Conservation (phyloP, 2,329 filamentous ascomycete species). For the Cladophialophora yegresii region DNA sequence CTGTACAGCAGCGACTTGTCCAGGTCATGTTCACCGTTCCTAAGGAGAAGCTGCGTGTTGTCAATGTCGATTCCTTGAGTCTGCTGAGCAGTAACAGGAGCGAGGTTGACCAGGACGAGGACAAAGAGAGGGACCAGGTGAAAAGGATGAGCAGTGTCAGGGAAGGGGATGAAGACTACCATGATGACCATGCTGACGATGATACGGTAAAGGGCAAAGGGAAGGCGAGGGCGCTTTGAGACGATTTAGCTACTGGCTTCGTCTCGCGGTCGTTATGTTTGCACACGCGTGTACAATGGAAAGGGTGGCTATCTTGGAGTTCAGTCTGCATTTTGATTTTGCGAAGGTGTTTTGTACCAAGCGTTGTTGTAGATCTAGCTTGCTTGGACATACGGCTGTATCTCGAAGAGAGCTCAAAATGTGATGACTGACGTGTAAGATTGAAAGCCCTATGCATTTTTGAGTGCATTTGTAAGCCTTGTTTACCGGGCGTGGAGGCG, state of each 20-base stretch:
- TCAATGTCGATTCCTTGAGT: slow-evolving; percentile 67
- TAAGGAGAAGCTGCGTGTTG: slow-evolving; percentile 80
- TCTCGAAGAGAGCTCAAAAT: not conserved
- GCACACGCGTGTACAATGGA: slow-evolving; percentile 5
- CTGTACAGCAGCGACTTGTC: slow-evolving; percentile 69
- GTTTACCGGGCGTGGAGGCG: slow-evolving; percentile 9
- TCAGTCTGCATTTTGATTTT: not conserved
- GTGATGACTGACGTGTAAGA: not conserved
- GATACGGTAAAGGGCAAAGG: slow-evolving; percentile 20
- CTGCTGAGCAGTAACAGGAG: slow-evolving; percentile 36
- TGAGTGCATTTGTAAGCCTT: slow-evolving; percentile 27
- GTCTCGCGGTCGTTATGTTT: not conserved
- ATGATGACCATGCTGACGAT: slow-evolving; percentile 26
- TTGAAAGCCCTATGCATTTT: too few species aligned
- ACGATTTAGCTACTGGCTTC: not conserved
- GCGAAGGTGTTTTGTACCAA: not conserved
- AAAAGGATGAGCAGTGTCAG: slow-evolving; percentile 36
- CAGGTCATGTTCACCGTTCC: slow-evolving; percentile 94
- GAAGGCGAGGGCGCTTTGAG: slow-evolving; percentile 17
- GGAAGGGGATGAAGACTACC: slow-evolving; percentile 29
- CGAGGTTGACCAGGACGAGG: slow-evolving; percentile 35
- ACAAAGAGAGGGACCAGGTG: slow-evolving; percentile 30
- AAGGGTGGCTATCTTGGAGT: not conserved
- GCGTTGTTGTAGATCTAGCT: not conserved
- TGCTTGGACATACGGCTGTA: not conserved